Evolutionary conservation across 2,329 filamentous ascomycete species (phyloP).

Genomic region (Ophiostoma triangulosporum): DNA sequence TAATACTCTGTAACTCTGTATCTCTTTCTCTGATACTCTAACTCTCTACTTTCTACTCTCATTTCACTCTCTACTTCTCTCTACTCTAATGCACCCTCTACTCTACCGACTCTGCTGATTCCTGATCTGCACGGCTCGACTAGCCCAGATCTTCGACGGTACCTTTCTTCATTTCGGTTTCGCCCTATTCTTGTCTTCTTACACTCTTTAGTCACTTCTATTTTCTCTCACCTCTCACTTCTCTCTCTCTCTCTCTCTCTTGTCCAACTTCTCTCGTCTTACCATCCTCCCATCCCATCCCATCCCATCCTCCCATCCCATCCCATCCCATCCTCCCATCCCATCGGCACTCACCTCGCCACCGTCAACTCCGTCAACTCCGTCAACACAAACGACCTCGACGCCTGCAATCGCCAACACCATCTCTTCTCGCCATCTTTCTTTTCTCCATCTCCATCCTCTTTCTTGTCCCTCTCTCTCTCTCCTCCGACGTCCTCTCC

Average conservation of each 20-base stretch:
- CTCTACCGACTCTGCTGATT: too few species aligned
- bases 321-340: neutral
- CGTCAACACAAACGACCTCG: too few species aligned
- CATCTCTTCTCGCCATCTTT: too few species aligned
- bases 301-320: neutral
- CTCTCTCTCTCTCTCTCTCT: neutral
- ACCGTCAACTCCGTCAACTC: too few species aligned
- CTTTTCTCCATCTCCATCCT: neutral
- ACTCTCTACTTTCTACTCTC: too few species aligned
- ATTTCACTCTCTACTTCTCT: too few species aligned
- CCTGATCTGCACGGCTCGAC: slow-evolving; percentile 4
- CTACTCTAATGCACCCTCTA: too few species aligned
- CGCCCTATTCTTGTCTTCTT: neutral
- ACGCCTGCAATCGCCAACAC: too few species aligned
- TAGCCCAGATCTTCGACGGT: slow-evolving; percentile 4
- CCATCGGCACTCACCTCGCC: neutral
- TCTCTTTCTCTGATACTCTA: too few species aligned
- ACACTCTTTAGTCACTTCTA: neutral
- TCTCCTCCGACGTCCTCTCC: too few species aligned
- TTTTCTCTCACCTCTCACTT: neutral
- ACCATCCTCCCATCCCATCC: neutral
- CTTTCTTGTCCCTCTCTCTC: too few species aligned
- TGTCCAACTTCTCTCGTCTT: neutral
- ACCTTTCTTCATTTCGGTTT: slow-evolving; percentile 1
- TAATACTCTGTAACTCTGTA: too few species aligned